phyloP scores from a whole-genome alignment of 2,329 filamentous ascomycete species.

The Claviceps sp. region DNA sequence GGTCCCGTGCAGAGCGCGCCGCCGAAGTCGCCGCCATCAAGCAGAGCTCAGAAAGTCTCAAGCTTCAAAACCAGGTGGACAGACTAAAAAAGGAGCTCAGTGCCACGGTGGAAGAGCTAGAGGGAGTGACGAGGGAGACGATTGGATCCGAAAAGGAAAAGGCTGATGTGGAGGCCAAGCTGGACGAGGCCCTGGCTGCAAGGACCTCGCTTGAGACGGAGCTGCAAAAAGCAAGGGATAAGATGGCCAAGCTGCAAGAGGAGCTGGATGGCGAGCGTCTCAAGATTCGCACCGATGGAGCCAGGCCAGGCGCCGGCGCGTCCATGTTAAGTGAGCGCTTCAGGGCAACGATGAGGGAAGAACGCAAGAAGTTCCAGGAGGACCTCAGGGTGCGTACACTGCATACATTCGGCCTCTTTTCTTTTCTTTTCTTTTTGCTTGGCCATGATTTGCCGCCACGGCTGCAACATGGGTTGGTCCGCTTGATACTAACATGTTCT shows the following conservation, averaged over 20 bases:
- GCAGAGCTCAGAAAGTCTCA: conserved; percentile 29
- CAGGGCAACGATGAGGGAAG: conserved; percentile 40
- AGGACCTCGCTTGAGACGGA: conserved; percentile 28
- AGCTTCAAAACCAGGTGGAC: conserved; percentile 34
- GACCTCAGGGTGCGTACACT: conserved; percentile 31
- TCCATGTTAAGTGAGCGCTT: conserved; percentile 44
- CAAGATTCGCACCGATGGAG: conserved; percentile 24
- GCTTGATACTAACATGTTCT: neutral
- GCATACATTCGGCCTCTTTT: neutral
- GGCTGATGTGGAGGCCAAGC: conserved; percentile 27
- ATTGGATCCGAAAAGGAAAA: conserved; percentile 37
- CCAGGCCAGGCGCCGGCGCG: conserved; percentile 28
- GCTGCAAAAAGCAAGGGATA: conserved; percentile 21
- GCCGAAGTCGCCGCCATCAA: conserved; percentile 43
- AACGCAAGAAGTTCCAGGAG: conserved; percentile 43
- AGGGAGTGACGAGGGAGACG: conserved; percentile 39
- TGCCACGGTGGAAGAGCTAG: conserved; percentile 36
- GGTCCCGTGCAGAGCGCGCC: conserved; percentile 43
- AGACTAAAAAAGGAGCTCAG: conserved; percentile 37
- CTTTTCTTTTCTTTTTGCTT: too few relatives aligned
- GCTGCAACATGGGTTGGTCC: neutral
- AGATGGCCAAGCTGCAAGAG: conserved; percentile 31
- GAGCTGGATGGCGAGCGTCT: conserved; percentile 37
- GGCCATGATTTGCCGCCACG: neutral
- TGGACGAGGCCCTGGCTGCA: conserved; percentile 17